Evolutionary conservation across 305 asterid genomes (phyloP), one percentile per base, ranked within the genome.

Genomic region (Fraxinus angustifolia): DNA sequence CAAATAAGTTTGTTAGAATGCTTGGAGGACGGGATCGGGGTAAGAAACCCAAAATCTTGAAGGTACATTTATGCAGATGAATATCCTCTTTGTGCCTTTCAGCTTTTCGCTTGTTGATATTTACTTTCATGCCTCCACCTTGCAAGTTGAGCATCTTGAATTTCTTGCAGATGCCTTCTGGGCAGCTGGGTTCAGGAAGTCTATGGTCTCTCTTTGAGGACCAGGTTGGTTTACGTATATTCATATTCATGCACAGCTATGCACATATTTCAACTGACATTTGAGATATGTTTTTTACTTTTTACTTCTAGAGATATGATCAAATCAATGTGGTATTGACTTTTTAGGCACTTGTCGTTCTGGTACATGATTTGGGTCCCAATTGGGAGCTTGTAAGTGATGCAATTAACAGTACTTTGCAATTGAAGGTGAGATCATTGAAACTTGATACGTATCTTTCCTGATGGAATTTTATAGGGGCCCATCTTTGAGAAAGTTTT

Each of bases 311-410:
- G 80, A 21, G 82, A 78, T 56, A 72, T 36, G 78, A 73, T 17
- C 45, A 79, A 23, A 75, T 79, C 34, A 76, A 77, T 80, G 4
- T 36, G 75, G 26, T 73, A 28, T 31, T 12, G 67, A 77, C 40
- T 38, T 4, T 85, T 79, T 83, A 91, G 97, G 96, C 97, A 75
- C 97, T 92, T 81, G 91, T 93, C 65, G 97, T 93, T 86, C 86
- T 93, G 85, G 95, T 88, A 80, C 97, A 93, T 80, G 97, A 93
- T 88, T 60, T 92, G 91, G 97, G 97, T 73, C 93, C 94, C n/a
- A 91, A 91, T 84, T 93, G 97, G 97, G 97, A 92, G 95, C 94
- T 93, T 76, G 88, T 93, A 31, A 93, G 95, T 72, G 95, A 93
- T 90, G 97, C 95, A 81, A 82, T 93, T 78, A 93, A 92, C 85